These are phyloP conservation scores for Monosporascus sp. DNA, from an alignment of 2,329 filamentous ascomycete genomes.

Conservation along the genomic window DNA sequence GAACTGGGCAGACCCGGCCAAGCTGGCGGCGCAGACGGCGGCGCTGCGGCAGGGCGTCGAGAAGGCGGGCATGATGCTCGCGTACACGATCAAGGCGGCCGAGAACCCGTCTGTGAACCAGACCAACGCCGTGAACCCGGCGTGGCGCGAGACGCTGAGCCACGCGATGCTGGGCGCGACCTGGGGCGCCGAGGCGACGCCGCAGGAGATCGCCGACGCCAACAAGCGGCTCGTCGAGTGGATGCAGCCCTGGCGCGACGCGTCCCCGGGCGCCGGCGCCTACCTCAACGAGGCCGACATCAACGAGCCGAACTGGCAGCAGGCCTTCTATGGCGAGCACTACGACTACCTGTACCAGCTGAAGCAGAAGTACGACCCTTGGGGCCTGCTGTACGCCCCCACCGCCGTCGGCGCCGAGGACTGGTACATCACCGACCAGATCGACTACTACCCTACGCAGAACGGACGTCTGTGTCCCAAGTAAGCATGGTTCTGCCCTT, in stretches of 20 bases:
- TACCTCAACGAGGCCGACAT: conserved; percentile 49
- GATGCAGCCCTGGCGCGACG: conserved; percentile 14
- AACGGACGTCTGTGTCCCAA: not conserved
- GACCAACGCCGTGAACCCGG: conserved; percentile 15
- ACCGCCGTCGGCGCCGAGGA: conserved; percentile 44
- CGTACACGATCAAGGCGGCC: conserved; percentile 14
- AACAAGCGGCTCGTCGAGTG: conserved; percentile 11
- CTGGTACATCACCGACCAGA: conserved; percentile 27
- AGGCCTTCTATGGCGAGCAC: conserved; percentile 41
- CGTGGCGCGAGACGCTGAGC: conserved; percentile 10
- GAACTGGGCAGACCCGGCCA: conserved; percentile 13
- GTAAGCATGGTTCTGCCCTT: conserved; percentile 9
- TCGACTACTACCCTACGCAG: not conserved
- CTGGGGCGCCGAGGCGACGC: conserved; percentile 7
- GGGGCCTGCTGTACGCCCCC: conserved; percentile 38
- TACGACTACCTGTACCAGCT: conserved; percentile 35
- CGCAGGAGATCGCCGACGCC: conserved; percentile 5
- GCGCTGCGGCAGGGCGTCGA: conserved; percentile 10
- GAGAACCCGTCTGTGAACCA: conserved; percentile 14
- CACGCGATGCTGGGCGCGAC: conserved; percentile 12
- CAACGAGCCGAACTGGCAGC: conserved; percentile 36
- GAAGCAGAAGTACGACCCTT: conserved; percentile 44
- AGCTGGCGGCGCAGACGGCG: conserved; percentile 9
- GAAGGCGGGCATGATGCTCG: conserved; percentile 12
- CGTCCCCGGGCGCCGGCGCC: conserved; percentile 31